Conservation (phyloP, 345 rosid species). For the Cardamine resedifolia region DNA sequence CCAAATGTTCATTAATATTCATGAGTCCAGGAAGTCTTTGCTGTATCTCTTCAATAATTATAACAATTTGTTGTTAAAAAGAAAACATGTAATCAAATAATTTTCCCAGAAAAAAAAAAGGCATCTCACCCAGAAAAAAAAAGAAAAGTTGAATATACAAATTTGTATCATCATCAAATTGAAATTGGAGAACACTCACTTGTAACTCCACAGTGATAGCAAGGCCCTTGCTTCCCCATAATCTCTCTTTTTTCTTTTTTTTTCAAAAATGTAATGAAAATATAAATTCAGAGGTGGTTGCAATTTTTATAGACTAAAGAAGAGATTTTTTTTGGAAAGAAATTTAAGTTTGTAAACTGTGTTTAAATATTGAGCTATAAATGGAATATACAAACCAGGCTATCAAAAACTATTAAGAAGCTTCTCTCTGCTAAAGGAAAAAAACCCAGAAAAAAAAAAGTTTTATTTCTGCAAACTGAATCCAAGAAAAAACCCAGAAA, state of each 20-base stretch:
- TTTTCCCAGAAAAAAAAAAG: constrained; percentile 15
- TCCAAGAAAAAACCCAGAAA: constrained; percentile 43
- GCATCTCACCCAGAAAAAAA: constrained; percentile 7
- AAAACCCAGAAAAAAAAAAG: constrained; percentile 45
- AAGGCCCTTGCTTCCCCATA: constrained; percentile 99
- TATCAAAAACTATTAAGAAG: constrained; percentile 21
- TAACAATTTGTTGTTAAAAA: not conserved
- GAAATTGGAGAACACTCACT: constrained; percentile 71
- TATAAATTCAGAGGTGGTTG: constrained; percentile 28
- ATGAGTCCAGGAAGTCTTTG: constrained; percentile 25
- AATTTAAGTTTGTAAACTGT: constrained; percentile 27
- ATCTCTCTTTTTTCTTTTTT: constrained; percentile 29
- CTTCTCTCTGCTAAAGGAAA: constrained; percentile 35
- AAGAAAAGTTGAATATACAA: constrained; percentile 7
- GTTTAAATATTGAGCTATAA: constrained; percentile 38
- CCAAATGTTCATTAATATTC: constrained; percentile 25
- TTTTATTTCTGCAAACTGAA: constrained; percentile 33
- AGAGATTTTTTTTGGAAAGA: constrained; percentile 24
- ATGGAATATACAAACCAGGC: constrained; percentile 32
- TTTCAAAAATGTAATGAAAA: constrained; percentile 1
- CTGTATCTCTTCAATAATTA: constrained; percentile 25
- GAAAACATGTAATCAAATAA: constrained; percentile 17
- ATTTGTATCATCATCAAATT: constrained; percentile 13
- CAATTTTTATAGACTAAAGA: constrained; percentile 24
- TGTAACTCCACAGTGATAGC: constrained; percentile 97